phyloP scores from a whole-genome alignment of 1,284 basidiomycete genomes.

The Porogramme epimiltina region DNA sequence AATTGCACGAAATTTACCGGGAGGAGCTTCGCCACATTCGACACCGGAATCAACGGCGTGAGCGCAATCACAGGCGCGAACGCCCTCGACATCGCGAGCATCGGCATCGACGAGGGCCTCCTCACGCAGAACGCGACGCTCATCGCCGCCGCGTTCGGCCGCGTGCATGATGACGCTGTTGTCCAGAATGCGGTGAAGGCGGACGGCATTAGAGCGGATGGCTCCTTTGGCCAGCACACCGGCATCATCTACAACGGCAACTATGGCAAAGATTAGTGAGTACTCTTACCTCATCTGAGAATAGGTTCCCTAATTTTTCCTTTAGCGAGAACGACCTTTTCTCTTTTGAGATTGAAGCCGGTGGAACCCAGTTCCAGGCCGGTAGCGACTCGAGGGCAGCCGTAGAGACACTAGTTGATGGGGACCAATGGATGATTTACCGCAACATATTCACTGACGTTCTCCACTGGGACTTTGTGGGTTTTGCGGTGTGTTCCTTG shows the following conservation, averaged over 20 bases:
- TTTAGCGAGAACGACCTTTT: constrained; percentile 52
- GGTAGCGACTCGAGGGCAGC: constrained; percentile 42
- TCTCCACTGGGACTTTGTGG: constrained; percentile 69
- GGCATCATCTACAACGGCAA: constrained; percentile 67
- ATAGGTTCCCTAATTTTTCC: neutral
- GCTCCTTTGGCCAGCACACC: constrained; percentile 62
- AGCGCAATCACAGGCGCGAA: constrained; percentile 64
- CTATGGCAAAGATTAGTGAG: constrained; percentile 65
- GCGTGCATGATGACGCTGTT: constrained; percentile 50
- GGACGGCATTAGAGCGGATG: constrained; percentile 67
- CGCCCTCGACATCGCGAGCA: constrained; percentile 55
- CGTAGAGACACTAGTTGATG: constrained; percentile 52
- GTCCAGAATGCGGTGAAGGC: constrained; percentile 45
- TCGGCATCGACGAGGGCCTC: constrained; percentile 56
- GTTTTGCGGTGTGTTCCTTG: constrained; percentile 22
- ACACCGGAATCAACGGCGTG: constrained; percentile 44
- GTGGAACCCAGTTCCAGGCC: constrained; percentile 51
- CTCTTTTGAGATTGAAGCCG: constrained; percentile 51
- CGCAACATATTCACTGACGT: constrained; percentile 56
- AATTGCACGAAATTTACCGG: constrained; percentile 54
- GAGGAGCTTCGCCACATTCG: constrained; percentile 55
- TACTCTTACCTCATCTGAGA: neutral
- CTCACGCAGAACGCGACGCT: constrained; percentile 44
- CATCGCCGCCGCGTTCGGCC: constrained; percentile 48
- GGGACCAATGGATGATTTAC: constrained; percentile 68